These are phyloP conservation scores for Triticum monococcum DNA, from an alignment of 176 grass and related monocot genomes.

Conservation along the genomic window DNA sequence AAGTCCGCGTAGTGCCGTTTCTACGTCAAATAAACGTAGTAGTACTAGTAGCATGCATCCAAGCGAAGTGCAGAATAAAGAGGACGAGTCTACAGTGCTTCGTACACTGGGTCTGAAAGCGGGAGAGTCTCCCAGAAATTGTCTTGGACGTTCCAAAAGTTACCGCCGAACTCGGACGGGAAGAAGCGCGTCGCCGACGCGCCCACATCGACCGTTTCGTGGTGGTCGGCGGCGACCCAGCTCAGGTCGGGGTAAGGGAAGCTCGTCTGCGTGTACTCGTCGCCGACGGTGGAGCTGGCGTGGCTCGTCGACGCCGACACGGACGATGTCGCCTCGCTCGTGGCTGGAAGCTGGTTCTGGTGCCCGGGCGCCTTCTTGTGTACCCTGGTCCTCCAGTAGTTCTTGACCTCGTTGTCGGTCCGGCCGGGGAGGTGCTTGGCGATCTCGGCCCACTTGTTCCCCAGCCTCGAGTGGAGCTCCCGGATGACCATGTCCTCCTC, in stretches of 20 bases:
- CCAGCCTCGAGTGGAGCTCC: constrained; percentile 49
- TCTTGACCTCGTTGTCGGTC: constrained; percentile 92
- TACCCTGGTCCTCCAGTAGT: constrained; percentile 88
- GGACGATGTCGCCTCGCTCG: constrained; percentile 11
- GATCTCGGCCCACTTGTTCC: constrained; percentile 81
- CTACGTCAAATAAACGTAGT: too few relatives aligned
- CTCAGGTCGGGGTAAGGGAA: constrained; percentile 7
- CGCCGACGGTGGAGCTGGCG: constrained; percentile 5
- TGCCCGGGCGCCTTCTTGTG: constrained; percentile 33
- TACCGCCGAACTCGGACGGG: constrained; percentile 30
- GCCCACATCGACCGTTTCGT: background rate
- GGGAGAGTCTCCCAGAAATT: constrained; percentile 51
- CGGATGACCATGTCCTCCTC: constrained; percentile 52
- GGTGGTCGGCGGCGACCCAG: background rate
- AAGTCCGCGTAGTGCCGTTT: background rate
- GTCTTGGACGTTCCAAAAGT: constrained; percentile 50
- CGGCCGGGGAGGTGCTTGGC: constrained; percentile 69
- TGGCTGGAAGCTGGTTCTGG: background rate
- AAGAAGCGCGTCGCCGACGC: constrained; percentile 16
- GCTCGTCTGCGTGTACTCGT: constrained; percentile 6
- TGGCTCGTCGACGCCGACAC: constrained; percentile 26
- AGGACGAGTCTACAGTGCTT: background rate
- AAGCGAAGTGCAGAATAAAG: too few relatives aligned
- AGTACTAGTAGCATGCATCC: too few relatives aligned
- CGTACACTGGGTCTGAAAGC: constrained; percentile 1